Evolutionary conservation across 1,139 yeast genomes (phyloP), one percentile per base, ranked within the genome.

Genomic region (Pichia sorboxylosa): DNA sequence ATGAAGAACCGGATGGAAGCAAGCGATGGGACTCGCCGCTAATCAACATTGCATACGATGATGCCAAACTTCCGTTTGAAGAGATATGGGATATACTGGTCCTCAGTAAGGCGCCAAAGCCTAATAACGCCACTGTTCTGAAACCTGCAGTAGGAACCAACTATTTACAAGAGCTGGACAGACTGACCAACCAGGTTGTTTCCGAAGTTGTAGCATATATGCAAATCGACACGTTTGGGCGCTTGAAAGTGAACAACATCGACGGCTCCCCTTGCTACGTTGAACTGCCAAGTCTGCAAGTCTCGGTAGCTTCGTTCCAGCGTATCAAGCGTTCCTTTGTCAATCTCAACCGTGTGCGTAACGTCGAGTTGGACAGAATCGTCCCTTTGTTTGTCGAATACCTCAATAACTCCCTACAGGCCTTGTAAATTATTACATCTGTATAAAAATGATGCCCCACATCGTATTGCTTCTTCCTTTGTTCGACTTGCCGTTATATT

Each of bases 1-100:
- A 78, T 49, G 98, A 90, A 54, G 98, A 90, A 52, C 99, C 99
- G 1, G 81, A 83, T 48, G 75, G 76, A 15, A 70, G 72, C 49
- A 72, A 79, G 24, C 63, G 96, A 39, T 90, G 98, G 98, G 99
- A 90, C 52, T 74, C 94, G 4, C 99, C 99, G 2, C 58, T 87
- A 40, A 79, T 84, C 52, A 73, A 83, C 2, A 18, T 38, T 28
- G 68, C 76, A 3, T 68, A 74, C 27, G 75, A 71, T 29, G 76
- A 75, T 38, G 60, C 58, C n/a, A 53, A 59, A 5, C 47, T 81
- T 11, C 84, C 87, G 1, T 55, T 72, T 10, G 78, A 77, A 4
- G 81, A 73, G 16, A 66, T 85, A 4, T 82, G 92, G 87, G 71
- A 72, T 35, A 69, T 78, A 0, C 52, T 83, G 15, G 79, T 78